Evolutionary conservation across 805 yeast genomes (phyloP).

Genomic region (Spathaspora boniae): DNA sequence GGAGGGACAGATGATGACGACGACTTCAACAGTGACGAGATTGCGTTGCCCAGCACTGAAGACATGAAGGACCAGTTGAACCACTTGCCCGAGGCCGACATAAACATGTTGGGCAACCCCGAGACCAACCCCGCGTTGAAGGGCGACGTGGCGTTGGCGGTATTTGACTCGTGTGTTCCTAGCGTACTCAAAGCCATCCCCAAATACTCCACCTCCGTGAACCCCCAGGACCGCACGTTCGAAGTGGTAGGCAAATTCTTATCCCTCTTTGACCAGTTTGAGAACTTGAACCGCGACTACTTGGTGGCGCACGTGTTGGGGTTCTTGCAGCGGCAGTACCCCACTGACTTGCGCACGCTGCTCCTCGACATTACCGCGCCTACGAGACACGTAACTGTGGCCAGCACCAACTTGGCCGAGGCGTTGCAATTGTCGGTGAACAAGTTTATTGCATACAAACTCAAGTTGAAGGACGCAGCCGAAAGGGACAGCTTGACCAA

Average conservation of each 20-base stretch:
- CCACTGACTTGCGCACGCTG: conserved; percentile 38
- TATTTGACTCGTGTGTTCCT: conserved; percentile 35
- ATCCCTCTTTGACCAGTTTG: conserved; percentile 63
- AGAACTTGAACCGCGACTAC: conserved; percentile 64
- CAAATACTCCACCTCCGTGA: conserved; percentile 18
- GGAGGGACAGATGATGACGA: no score
- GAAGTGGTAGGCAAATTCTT: conserved; percentile 43
- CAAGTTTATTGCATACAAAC: conserved; percentile 59
- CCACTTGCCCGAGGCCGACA: conserved; percentile 80
- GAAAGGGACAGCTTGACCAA: conserved; percentile 30
- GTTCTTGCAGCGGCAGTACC: conserved; percentile 43
- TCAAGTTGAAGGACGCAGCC: conserved; percentile 28
- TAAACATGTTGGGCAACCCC: conserved; percentile 80
- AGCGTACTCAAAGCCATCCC: conserved; percentile 25
- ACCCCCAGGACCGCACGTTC: conserved; percentile 37
- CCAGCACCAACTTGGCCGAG: conserved; percentile 48
- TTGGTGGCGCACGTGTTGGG: conserved; percentile 62
- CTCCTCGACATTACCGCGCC: conserved; percentile 63
- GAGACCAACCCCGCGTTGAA: conserved; percentile 72
- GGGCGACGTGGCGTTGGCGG: conserved; percentile 46
- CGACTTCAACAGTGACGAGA: conserved; percentile 36
- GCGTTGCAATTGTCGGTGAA: conserved; percentile 67
- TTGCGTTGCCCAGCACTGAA: conserved; percentile 51
- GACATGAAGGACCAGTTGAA: conserved; percentile 60
- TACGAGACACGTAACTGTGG: conserved; percentile 48